Conservation (phyloP, 805 yeast genomes). For the Ogataea philodendri region DNA sequence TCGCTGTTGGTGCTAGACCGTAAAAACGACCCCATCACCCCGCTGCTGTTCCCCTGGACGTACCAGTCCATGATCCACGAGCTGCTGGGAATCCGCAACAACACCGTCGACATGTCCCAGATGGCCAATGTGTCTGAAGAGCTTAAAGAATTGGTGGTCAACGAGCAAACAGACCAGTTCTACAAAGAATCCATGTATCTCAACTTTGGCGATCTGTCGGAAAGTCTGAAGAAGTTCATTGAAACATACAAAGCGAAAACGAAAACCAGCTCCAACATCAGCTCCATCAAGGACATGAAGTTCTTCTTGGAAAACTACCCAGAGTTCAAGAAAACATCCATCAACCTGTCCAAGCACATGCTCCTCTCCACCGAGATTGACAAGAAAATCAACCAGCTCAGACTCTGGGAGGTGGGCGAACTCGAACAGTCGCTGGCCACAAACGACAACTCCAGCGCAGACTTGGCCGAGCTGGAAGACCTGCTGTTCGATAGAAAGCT, state of each 20-base stretch:
- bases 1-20: slow-evolving; percentile 76
- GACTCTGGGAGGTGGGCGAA: slow-evolving; percentile 85
- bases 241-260: slow-evolving; percentile 78
- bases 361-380: slow-evolving; percentile 85
- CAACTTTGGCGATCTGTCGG: slow-evolving; percentile 94
- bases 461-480: slow-evolving; percentile 54
- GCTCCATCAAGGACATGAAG: slow-evolving; percentile 85
- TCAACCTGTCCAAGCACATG: slow-evolving; percentile 90
- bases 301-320: slow-evolving; percentile 90
- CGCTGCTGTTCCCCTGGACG: slow-evolving; percentile 93
- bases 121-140: slow-evolving; percentile 58
- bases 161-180: slow-evolving; percentile 70
- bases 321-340: slow-evolving; percentile 83
- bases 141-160: slow-evolving; percentile 60
- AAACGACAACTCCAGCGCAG: slow-evolving; percentile 50
- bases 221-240: slow-evolving; percentile 79
- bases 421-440: slow-evolving; percentile 83
- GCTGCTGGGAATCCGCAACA: slow-evolving; percentile 75
- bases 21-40: slow-evolving; percentile 88
- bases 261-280: slow-evolving; percentile 66
- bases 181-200: slow-evolving; percentile 78
- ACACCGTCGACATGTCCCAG: slow-evolving; percentile 65
- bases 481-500: slow-evolving; percentile 41
- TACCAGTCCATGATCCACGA: slow-evolving; percentile 98
- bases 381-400: slow-evolving; percentile 57